Base-by-base conservation (phyloP, 1,284 basidiomycete genomes). In the Moniliophthora roreri region DNA sequence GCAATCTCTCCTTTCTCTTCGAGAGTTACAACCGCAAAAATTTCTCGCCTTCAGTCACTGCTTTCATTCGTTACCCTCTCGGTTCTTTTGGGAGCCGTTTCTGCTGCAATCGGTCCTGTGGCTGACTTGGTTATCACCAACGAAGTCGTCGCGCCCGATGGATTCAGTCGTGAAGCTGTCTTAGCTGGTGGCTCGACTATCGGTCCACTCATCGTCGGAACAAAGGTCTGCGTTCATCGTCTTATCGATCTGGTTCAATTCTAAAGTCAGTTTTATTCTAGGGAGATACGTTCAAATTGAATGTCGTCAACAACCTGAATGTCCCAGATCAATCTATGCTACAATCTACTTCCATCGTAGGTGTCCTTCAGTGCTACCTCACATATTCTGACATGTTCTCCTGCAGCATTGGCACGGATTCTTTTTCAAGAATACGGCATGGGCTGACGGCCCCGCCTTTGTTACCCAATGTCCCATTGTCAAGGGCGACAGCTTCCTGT, bases 381-480 rank as follows among this genome's bases (percentile, higher is more conserved):
- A n/a, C n/a, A n/a, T n/a, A n/a, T n/a, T n/a, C n/a, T n/a, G n/a
- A 9, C 24, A n/a, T 7, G 16, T 23, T 46, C 28, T n/a, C n/a
- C n/a, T n/a, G n/a, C 11, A 71, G 72, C 73, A 72, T 49, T 75
- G 72, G 71, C 72, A 76, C 51, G 74, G 73, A 3, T 58, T 76
- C 35, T 66, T 68, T 47, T 71, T 74, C 51, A 38, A 58, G 6
- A 47, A 58, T 3, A 67, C 70, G 0, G 65, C 62, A 45, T 71
- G 65, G 64, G 64, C 63, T 6, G 73, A 75, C 48, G 74, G 72
- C 11, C 58, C 62, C 23, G 51, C 61, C 0, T 67, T 63, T 16
- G 68, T 74, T 3, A 67, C 59, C 41, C 72, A 77, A 53, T 77
- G 74, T 42, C 76, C 78, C 0, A 75, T 77, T 44, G 61, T 65